A percentile compares a stretch with the other conserved stretches of the same genome.
Conservation (phyloP, 208 protist species). For the Novymonas esmeraldas region DNA sequence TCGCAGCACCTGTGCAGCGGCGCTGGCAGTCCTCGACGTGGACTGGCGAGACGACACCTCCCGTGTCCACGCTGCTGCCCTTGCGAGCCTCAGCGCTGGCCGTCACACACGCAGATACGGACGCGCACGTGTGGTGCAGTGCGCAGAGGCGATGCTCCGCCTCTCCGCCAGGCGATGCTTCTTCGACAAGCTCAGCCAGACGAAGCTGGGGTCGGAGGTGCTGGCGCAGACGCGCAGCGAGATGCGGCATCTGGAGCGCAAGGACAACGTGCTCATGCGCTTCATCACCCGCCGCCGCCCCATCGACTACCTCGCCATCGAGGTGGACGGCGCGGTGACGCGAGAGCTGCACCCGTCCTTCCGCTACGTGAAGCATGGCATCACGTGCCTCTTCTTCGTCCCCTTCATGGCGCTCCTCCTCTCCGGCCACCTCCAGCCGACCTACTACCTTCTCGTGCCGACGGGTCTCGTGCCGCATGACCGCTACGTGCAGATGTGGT, state of each 20-base stretch:
- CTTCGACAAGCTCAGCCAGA: slow-evolving; percentile 59
- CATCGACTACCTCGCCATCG: slow-evolving; percentile 78
- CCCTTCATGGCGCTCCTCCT: slow-evolving; percentile 61
- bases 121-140: background rate
- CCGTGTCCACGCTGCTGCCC: too few relatives aligned
- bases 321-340: slow-evolving; percentile 71
- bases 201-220: slow-evolving; percentile 80
- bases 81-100: background rate
- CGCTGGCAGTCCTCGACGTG: too few relatives aligned
- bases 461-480: slow-evolving; percentile 58
- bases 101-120: background rate
- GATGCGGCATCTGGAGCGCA: slow-evolving; percentile 66
- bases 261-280: slow-evolving; percentile 58
- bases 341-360: slow-evolving; percentile 75
- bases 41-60: too few relatives aligned
- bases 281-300: slow-evolving; percentile 69
- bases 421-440: slow-evolving; percentile 63
- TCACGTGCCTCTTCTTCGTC: slow-evolving; percentile 48
- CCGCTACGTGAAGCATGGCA: slow-evolving; percentile 56
- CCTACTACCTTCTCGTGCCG: slow-evolving; percentile 73
- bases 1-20: too few relatives aligned
- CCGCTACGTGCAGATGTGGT: slow-evolving; percentile 73
- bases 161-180: slow-evolving; percentile 40
- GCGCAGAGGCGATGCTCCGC: slow-evolving; percentile 38
- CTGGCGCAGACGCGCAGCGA: slow-evolving; percentile 71